Base-by-base conservation (phyloP, 352 stramenopile genomes). In the Globisporangium canariense region DNA sequence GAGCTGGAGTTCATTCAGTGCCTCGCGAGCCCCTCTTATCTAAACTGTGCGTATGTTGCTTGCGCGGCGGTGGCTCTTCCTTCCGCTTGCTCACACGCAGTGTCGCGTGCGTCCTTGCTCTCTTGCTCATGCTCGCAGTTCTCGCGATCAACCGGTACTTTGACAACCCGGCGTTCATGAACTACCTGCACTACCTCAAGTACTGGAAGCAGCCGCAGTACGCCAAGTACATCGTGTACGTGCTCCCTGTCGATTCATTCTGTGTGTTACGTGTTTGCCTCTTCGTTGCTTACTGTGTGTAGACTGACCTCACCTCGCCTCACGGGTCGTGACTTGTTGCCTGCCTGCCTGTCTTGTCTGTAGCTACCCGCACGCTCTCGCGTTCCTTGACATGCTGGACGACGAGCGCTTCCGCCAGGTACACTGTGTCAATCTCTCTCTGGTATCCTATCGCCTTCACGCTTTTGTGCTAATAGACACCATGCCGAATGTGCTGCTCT, bases 1-100 rank as follows among this genome's bases (percentile, higher is more conserved):
- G 91, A 97, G 74, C 81, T 97, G 43, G 91, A 97, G 80, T 97
- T 97, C 74, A 88, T 97, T 49, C 91, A 97, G 75, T 96, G 86
- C 54, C 76, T 97, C 38, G 86, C 88, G 14, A 97, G 89, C 58
- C 86, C 90, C 7, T 79, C 84, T 4, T 97, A 97, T 66, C 71
- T 97, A 16, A 96, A 97, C 69, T 94, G 88, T 96, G 67, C 28
- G 81, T 46, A 14, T 13, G 18, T 20, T 40, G 14, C 13, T n/a
- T 2, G 10, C 41, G 28, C 9, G 50, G 46, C 13, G n/a, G 16
- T 28, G 16, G 16, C 7, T 34, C 5, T 14, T 20, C 9, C 14
- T 57, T 10, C 25, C 6, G 38, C 10, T 49, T 30, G 20, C 13
- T 14, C 7, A 36, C 52, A 51, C 16, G 0, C 22, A 7, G 22